These are phyloP conservation scores for Aureobasidium lini DNA, from an alignment of 2,329 filamentous ascomycete genomes.

Conservation along the genomic window DNA sequence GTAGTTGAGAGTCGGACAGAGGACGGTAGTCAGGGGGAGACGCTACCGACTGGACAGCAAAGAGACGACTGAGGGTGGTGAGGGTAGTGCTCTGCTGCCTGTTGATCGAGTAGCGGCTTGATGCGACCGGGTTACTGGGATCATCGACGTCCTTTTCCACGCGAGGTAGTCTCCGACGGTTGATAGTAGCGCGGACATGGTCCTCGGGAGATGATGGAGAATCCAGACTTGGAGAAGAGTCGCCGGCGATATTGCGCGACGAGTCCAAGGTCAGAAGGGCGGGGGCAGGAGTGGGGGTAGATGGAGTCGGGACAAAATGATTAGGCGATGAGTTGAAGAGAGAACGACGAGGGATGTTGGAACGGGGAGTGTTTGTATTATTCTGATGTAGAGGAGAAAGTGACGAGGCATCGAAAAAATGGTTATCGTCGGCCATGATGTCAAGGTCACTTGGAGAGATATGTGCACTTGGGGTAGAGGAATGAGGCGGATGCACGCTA, in stretches of 20 bases:
- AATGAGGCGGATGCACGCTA: conserved; percentile 10
- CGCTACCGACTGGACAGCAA: conserved; percentile 32
- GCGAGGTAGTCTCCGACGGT: conserved; percentile 29
- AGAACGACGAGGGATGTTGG: neutral
- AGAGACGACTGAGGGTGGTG: conserved; percentile 38
- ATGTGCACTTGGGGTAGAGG: conserved; percentile 1
- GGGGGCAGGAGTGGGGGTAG: conserved; percentile 11
- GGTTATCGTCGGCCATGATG: conserved; percentile 14
- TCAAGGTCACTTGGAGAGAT: conserved; percentile 3
- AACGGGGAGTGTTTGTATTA: neutral
- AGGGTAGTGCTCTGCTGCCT: conserved; percentile 33
- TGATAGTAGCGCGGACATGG: conserved; percentile 18
- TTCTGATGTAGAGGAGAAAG: neutral
- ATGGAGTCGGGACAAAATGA: neutral
- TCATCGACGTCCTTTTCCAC: conserved; percentile 45
- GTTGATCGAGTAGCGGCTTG: conserved; percentile 17
- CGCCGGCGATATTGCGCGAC: conserved; percentile 1
- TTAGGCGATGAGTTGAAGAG: conserved; percentile 10
- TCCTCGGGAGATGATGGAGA: conserved; percentile 16
- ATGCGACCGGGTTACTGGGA: conserved; percentile 31
- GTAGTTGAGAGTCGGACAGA: conserved; percentile 9
- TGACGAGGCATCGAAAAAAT: neutral
- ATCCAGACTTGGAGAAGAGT: conserved; percentile 7
- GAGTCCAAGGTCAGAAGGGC: conserved; percentile 6
- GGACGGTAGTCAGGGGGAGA: conserved; percentile 32